These are phyloP conservation scores for Aspergillus pseudoglaucus DNA, from an alignment of 2,329 filamentous ascomycete genomes.

Conservation along the genomic window DNA sequence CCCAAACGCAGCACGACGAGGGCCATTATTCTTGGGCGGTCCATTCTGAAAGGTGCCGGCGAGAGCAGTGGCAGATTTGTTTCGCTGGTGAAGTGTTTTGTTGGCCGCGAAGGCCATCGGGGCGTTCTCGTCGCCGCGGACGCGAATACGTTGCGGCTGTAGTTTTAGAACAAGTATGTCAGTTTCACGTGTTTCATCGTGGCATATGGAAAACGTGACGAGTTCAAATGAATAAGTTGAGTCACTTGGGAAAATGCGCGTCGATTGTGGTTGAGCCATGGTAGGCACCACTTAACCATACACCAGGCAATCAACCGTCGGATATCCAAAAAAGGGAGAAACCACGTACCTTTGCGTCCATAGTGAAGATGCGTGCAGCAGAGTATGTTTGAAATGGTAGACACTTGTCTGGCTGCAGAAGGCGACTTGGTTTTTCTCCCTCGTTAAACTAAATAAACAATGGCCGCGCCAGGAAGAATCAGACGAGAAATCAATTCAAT, in stretches of 20 bases:
- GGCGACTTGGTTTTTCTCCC: not conserved
- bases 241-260: too few relatives aligned
- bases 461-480: conserved; percentile 11
- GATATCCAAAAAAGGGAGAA: conserved; percentile 10
- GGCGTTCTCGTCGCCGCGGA: conserved; percentile 65
- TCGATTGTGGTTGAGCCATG: too few relatives aligned
- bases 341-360: conserved; percentile 44
- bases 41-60: conserved; percentile 49
- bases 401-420: not conserved
- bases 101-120: conserved; percentile 43
- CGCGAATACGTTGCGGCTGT: conserved; percentile 65
- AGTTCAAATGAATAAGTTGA: not conserved
- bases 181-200: conserved; percentile 5
- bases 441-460: conserved; percentile 19
- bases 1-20: conserved; percentile 72
- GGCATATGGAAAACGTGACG: not conserved
- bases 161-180: conserved; percentile 5
- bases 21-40: conserved; percentile 55
- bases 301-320: not conserved
- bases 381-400: too few relatives aligned
- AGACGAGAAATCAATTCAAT: conserved; percentile 2
- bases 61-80: conserved; percentile 68
- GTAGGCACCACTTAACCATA: too few relatives aligned
- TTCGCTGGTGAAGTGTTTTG: conserved; percentile 66
- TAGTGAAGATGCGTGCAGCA: conserved; percentile 15